A percentile compares a stretch with the other conserved stretches of the same genome.
These are phyloP conservation scores for Lagenidium giganteum DNA, from an alignment of 352 stramenopile species.

Conservation along the genomic window DNA sequence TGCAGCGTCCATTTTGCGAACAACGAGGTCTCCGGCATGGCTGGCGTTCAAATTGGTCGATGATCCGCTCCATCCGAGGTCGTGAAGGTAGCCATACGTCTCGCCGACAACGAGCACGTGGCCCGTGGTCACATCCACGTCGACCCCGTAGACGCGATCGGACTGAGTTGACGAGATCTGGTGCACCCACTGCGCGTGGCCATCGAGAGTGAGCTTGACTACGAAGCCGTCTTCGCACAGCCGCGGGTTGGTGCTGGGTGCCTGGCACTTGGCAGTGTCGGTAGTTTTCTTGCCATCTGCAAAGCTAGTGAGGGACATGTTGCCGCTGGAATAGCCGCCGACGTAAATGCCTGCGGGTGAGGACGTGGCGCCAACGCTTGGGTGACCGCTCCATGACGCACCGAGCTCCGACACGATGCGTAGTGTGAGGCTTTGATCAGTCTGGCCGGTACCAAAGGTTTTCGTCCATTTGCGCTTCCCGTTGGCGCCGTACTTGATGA, in stretches of 20 bases:
- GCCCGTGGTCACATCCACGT: neutral
- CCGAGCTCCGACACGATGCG: no score
- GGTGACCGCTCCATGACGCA: no score
- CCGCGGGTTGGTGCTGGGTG: neutral
- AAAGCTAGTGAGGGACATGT: neutral
- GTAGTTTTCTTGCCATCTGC: no score
- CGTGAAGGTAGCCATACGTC: constrained; percentile 12
- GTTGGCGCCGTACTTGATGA: no score
- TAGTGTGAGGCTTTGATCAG: no score
- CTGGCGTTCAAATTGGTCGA: neutral
- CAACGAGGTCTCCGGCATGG: constrained; percentile 22
- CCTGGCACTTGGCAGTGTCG: no score
- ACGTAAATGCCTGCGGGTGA: no score
- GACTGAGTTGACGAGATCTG: neutral
- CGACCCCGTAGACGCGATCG: constrained; percentile 21
- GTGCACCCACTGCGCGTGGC: constrained; percentile 8
- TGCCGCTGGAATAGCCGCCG: constrained; percentile 5
- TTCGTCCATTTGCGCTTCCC: no score
- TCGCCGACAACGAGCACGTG: constrained; percentile 24
- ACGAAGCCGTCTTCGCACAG: constrained; percentile 14
- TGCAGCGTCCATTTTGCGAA: constrained; percentile 8
- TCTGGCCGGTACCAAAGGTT: no score
- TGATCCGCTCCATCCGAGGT: neutral
- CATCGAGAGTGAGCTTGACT: constrained; percentile 4
- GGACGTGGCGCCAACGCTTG: no score